Evolutionary conservation across 768 basidiomycete species (phyloP), one percentile per base, ranked within the genome.

Genomic region (Arthromyces matolae): DNA sequence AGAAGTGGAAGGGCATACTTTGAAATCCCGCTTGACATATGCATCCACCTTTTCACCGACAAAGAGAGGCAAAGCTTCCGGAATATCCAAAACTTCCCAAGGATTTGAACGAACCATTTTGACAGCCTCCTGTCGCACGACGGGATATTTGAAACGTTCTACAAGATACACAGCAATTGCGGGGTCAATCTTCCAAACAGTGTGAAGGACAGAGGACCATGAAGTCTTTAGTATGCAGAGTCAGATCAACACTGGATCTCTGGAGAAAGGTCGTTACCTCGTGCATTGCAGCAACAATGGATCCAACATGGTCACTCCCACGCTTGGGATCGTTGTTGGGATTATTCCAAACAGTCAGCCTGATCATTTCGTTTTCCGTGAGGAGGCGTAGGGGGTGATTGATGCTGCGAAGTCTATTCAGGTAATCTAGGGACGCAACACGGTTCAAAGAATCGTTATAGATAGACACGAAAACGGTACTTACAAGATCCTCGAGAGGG

Each of bases 331-430:
- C 94, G 50, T 85, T 87, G 24, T 78, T 75, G 0, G 92, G 90
- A 64, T 98, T 98, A 35, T 74, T 74, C 96, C 96, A 98, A 7
- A 98, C 93, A 4, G 71, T 78, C 34, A 98, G 68, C 13, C 93
- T 78, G 57, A 77, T 81, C 34, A 97, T 83, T 63, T 99, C 96
- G 60, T 91, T 93, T 64, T 95, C 92, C 6, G 93, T 83, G 10
- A 98, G 76, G 7, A 95, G 67, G 18, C 84, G 77, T n/a, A 97
- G 70, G 0, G 95, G 84, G 16, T 79, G 75, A 48, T 86, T 86
- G 4, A 87, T 69, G 35, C 73, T 82, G 46, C 81, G 80, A 31
- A 95, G 78, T 33, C 77, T 76, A 4, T 71, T 66, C 10, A 66
- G 62, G 57, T 83, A 89, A 33, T 84, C 85, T 80, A 58, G 14